These are phyloP conservation scores for Leptodontidium sp. DNA, from an alignment of 2,329 filamentous ascomycete genomes.

Conservation along the genomic window DNA sequence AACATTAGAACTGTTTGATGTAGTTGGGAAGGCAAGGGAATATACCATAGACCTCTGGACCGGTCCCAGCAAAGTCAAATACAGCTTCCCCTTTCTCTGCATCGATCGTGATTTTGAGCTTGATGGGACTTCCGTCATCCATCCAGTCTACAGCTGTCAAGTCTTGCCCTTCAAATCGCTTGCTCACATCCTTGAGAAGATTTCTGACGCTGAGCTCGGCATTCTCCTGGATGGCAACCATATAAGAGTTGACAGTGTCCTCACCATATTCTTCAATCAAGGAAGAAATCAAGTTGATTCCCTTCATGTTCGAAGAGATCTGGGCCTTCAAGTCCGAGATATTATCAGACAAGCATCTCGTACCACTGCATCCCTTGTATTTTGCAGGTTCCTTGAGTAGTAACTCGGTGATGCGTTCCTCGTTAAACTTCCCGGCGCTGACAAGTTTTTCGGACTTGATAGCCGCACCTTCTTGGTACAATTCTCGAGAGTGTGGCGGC, in stretches of 20 bases:
- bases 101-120: slow-evolving; percentile 78
- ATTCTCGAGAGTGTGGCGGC: slow-evolving; percentile 76
- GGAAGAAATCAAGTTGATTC: slow-evolving; percentile 77
- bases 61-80: slow-evolving; percentile 82
- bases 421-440: slow-evolving; percentile 79
- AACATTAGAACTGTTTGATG: slow-evolving; percentile 1
- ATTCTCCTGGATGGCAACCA: slow-evolving; percentile 83
- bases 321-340: slow-evolving; percentile 88
- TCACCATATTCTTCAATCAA: slow-evolving; percentile 82
- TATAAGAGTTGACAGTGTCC: slow-evolving; percentile 81
- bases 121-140: slow-evolving; percentile 85
- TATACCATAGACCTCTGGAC: slow-evolving; percentile 77
- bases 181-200: slow-evolving; percentile 75
- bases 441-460: slow-evolving; percentile 77
- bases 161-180: slow-evolving; percentile 73
- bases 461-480: slow-evolving; percentile 70
- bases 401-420: slow-evolving; percentile 75
- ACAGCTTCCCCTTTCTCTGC: slow-evolving; percentile 76
- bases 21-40: slow-evolving; percentile 13
- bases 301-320: slow-evolving; percentile 86
- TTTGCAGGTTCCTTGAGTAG: slow-evolving; percentile 77
- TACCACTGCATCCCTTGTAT: slow-evolving; percentile 79
- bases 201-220: slow-evolving; percentile 79
- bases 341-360: slow-evolving; percentile 82
- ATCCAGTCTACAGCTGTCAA: slow-evolving; percentile 82